Evolutionary conservation across 148 eudicot genomes (phyloP).

Genomic region (Dysphania ambrosioides): DNA sequence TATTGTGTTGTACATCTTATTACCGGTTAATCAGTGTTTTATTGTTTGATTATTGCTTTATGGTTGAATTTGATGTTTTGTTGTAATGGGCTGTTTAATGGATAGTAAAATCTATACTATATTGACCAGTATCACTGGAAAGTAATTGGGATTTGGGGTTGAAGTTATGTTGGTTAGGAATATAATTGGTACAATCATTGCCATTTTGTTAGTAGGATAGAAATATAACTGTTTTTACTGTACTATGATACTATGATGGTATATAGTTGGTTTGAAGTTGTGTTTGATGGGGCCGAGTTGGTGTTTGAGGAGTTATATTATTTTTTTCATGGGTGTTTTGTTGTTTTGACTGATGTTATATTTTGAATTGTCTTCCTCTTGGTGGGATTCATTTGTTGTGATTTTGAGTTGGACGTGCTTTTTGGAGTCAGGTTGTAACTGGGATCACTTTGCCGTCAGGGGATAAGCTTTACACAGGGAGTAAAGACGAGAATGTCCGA

Average conservation of each 20-base stretch:
- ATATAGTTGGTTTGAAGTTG: neutral
- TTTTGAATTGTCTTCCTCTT: neutral
- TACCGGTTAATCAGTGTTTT: neutral
- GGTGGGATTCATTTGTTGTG: neutral
- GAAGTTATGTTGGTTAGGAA: no score
- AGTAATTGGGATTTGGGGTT: no score
- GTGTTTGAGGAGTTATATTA: neutral
- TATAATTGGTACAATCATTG: no score
- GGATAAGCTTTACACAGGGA: conserved; percentile 87
- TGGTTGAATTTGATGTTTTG: neutral
- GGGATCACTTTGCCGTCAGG: conserved; percentile 82
- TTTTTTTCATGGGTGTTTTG: neutral
- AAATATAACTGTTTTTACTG: no score
- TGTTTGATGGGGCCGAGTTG: neutral
- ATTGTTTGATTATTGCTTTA: conserved; percentile 3
- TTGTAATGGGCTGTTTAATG: no score
- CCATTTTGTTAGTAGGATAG: no score
- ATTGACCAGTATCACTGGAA: no score
- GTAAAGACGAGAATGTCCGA: conserved; percentile 79
- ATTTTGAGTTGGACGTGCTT: conserved; percentile 3
- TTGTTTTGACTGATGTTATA: neutral
- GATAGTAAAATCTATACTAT: no score
- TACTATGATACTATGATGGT: no score
- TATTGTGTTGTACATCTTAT: conserved; percentile 11
- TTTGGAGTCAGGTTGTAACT: conserved; percentile 56